A percentile compares a stretch with the other conserved stretches of the same genome.
These are phyloP conservation scores for Fusarium piperis DNA, from an alignment of 2,329 filamentous ascomycete species.

Conservation along the genomic window DNA sequence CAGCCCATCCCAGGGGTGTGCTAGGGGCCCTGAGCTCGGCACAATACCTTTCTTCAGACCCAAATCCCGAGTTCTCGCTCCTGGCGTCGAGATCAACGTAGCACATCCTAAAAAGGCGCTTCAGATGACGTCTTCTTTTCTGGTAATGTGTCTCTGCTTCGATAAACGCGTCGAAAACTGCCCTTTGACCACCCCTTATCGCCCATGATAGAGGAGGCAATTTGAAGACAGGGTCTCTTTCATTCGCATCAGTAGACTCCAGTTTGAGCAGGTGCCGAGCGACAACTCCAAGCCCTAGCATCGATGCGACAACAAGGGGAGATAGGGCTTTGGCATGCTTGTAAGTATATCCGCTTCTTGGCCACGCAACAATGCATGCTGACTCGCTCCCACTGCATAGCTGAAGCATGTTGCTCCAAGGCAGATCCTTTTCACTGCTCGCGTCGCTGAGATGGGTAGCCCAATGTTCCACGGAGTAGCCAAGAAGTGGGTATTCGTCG, in stretches of 20 bases:
- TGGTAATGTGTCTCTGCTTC: not conserved
- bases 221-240: not conserved
- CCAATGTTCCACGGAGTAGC: not conserved
- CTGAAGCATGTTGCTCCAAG: not conserved
- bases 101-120: not conserved
- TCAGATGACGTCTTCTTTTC: fast-evolving
- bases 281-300: not conserved
- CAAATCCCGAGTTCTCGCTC: not conserved
- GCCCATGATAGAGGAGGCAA: not conserved
- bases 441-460: not conserved
- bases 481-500: not conserved
- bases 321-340: not conserved
- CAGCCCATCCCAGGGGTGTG: not conserved
- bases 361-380: not conserved
- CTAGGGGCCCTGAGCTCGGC: too few species aligned
- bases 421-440: not conserved
- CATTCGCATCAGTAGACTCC: not conserved
- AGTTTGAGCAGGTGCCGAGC: not conserved
- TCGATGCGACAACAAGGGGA: not conserved
- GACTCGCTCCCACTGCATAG: not conserved
- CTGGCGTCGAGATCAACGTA: not conserved
- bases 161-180: not conserved
- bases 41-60: fast-evolving
- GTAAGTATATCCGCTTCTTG: too few species aligned
- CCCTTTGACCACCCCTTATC: not conserved